Evolutionary conservation across 805 yeast genomes (phyloP).

Genomic region (Debaryomyces castellii): DNA sequence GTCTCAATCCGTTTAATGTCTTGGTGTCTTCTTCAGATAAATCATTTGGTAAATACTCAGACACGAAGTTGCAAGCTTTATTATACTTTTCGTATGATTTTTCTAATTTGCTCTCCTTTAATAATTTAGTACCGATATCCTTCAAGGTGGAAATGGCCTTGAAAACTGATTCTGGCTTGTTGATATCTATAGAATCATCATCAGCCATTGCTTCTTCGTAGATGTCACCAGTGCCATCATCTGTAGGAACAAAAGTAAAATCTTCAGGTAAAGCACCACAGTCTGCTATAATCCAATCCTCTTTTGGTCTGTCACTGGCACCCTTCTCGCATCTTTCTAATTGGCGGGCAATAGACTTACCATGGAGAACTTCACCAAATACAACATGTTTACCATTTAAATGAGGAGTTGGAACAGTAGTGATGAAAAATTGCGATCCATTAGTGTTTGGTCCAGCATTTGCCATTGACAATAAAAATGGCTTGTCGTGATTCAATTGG

Average conservation of each 20-base stretch:
- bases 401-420: conserved; percentile 92
- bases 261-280: conserved; percentile 77
- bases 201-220: conserved; percentile 77
- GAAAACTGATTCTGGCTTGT: conserved; percentile 64
- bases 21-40: conserved; percentile 54
- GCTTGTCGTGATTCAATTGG: conserved; percentile 69
- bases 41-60: conserved; percentile 73
- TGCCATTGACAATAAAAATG: conserved; percentile 93
- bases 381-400: conserved; percentile 95
- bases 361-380: conserved; percentile 82
- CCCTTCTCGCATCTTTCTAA: conserved; percentile 73
- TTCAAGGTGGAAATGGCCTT: conserved; percentile 66
- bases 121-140: conserved; percentile 71
- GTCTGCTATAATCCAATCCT: conserved; percentile 68
- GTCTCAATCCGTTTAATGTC: conserved; percentile 52
- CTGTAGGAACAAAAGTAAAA: conserved; percentile 49
- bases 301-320: conserved; percentile 66
- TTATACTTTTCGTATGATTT: conserved; percentile 65
- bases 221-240: conserved; percentile 83
- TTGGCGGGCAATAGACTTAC: conserved; percentile 76
- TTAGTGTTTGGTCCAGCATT: conserved; percentile 95
- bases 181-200: conserved; percentile 62
- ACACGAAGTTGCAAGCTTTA: conserved; percentile 69
- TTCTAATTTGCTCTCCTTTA: conserved; percentile 61
- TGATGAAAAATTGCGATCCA: conserved; percentile 93